Evolutionary conservation across 2,329 filamentous ascomycete species (phyloP).

Genomic region (Mollisiaceae sp.): DNA sequence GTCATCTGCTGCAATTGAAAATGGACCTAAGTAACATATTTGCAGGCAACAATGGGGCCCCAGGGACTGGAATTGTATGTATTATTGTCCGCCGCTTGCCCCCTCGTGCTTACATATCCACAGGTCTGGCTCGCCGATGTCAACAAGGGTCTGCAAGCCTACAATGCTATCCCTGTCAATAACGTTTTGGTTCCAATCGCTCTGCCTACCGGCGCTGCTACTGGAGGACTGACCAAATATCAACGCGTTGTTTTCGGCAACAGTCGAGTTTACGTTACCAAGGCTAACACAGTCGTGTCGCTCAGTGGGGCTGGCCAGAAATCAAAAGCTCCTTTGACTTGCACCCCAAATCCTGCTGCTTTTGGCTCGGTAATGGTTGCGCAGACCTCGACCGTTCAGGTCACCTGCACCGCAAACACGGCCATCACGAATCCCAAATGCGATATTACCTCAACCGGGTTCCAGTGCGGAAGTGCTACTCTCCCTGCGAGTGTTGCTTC

Average conservation of each 20-base stretch:
- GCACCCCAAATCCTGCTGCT: constrained; percentile 16
- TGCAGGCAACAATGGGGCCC: constrained; percentile 5
- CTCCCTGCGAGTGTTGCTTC: constrained; percentile 13
- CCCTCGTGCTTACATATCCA: neutral
- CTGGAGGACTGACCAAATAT: constrained; percentile 59
- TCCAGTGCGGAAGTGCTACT: constrained; percentile 6
- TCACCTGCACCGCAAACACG: constrained; percentile 15
- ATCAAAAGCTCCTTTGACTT: constrained; percentile 11
- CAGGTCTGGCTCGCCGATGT: constrained; percentile 2
- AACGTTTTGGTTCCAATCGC: constrained; percentile 32
- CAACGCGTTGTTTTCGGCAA: constrained; percentile 61
- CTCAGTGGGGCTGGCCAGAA: constrained; percentile 8
- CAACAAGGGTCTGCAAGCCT: neutral
- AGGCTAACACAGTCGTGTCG: constrained; percentile 38
- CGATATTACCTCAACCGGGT: neutral
- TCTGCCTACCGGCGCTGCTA: constrained; percentile 47
- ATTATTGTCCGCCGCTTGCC: neutral
- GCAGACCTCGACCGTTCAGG: constrained; percentile 2
- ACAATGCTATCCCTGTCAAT: constrained; percentile 8
- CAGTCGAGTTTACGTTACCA: constrained; percentile 57
- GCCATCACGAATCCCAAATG: constrained; percentile 10
- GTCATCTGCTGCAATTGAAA: neutral
- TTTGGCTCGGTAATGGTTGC: constrained; percentile 11
- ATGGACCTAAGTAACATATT: neutral
- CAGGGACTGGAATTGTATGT: constrained; percentile 17